Percentiles rank a stretch among this genome's conserved stretches.
Conservation (phyloP, 2,329 filamentous ascomycete species). For the Thelonectria rubi region DNA sequence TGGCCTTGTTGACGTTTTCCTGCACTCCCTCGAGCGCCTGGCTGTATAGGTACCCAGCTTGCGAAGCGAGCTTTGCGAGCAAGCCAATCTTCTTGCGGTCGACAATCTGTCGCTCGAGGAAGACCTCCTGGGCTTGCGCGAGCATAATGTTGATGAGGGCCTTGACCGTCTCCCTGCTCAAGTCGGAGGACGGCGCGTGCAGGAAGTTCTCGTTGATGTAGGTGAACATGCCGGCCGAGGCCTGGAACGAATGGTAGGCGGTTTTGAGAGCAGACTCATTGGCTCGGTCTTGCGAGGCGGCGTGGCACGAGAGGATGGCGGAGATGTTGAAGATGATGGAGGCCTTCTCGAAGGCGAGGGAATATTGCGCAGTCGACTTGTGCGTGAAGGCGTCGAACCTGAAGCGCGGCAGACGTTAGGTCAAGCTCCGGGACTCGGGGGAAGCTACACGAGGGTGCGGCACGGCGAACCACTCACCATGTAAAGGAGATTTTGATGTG, state of each 20-base stretch:
- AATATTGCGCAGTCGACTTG: constrained; percentile 96
- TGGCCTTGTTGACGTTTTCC: constrained; percentile 87
- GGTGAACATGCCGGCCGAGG: constrained; percentile 98
- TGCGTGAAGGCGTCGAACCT: constrained; percentile 99
- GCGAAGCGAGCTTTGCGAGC: constrained; percentile 90
- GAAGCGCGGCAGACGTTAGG: constrained; percentile 22
- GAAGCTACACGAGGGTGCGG: neutral
- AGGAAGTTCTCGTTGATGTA: constrained; percentile 99
- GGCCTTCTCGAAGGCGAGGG: constrained; percentile 95
- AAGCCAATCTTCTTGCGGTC: constrained; percentile 94
- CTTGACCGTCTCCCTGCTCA: constrained; percentile 95
- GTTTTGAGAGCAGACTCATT: constrained; percentile 95
- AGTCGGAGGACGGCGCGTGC: constrained; percentile 93
- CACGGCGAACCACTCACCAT: constrained; percentile 68
- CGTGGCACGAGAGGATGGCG: constrained; percentile 94
- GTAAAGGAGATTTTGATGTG: constrained; percentile 99
- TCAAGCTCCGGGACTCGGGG: constrained; percentile 1
- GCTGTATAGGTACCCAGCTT: constrained; percentile 86
- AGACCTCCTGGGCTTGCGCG: constrained; percentile 96
- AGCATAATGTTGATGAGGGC: constrained; percentile 92
- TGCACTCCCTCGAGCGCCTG: constrained; percentile 91
- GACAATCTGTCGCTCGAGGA: constrained; percentile 92
- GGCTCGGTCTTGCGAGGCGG: constrained; percentile 88
- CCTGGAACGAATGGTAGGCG: constrained; percentile 97
- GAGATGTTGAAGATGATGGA: constrained; percentile 99